Percentiles rank a stretch among this genome's conserved stretches.
Conservation (phyloP, 352 stramenopile genomes). For the Globisporangium sylvaticum region DNA sequence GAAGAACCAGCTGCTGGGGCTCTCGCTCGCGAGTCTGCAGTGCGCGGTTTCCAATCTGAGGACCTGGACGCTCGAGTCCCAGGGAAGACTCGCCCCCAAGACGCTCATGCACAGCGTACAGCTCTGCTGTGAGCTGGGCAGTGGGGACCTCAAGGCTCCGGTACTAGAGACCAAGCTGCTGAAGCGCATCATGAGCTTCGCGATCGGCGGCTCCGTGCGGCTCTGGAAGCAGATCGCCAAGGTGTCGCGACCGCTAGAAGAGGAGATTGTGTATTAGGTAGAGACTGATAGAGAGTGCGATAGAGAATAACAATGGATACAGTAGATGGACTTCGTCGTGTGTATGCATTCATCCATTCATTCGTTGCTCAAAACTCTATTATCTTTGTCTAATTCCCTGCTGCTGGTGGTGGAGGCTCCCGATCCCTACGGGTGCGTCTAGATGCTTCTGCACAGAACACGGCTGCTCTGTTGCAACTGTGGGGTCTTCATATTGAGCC, state of each 20-base stretch:
- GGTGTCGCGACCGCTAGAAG: conserved; percentile 34
- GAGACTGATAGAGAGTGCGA: background rate
- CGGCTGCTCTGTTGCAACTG: background rate
- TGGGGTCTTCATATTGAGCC: background rate
- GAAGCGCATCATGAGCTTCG: conserved; percentile 58
- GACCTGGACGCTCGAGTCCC: conserved; percentile 39
- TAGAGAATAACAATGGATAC: too few relatives aligned
- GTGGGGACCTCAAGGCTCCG: conserved; percentile 18
- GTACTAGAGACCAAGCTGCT: conserved; percentile 27
- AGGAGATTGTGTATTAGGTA: conserved; percentile 40
- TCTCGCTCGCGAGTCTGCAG: conserved; percentile 56
- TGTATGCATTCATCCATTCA: background rate
- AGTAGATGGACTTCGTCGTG: background rate
- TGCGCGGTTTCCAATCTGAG: conserved; percentile 50
- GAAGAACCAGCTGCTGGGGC: conserved; percentile 64
- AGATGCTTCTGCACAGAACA: conserved; percentile 5
- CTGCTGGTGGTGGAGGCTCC: background rate
- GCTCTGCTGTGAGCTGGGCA: conserved; percentile 48
- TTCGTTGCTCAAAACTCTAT: conserved; percentile 13
- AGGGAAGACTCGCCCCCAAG: conserved; percentile 29
- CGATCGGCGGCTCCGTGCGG: conserved; percentile 52
- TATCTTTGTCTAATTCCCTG: conserved; percentile 6
- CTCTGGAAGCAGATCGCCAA: conserved; percentile 68
- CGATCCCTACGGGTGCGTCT: background rate
- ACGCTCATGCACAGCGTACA: conserved; percentile 44